Conservation (phyloP, 495 filamentous ascomycete species). For the Hypoxylon fragiforme region DNA sequence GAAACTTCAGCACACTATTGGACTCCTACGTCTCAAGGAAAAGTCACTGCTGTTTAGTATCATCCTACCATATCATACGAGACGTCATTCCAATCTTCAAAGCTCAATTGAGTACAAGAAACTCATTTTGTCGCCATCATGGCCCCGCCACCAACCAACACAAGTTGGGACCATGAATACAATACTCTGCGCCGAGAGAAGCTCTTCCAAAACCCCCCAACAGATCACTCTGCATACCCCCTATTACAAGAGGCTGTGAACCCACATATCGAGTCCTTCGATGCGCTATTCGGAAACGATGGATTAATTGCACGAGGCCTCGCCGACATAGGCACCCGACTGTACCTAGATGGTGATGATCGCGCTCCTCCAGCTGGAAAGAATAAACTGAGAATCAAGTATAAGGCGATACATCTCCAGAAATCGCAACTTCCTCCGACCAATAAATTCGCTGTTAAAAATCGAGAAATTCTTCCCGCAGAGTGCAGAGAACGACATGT, state of each 20-base stretch:
- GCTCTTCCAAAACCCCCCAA: constrained; percentile 85
- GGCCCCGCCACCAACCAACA: constrained; percentile 56
- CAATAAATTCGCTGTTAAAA: constrained; percentile 76
- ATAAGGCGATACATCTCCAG: constrained; percentile 76
- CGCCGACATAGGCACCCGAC: constrained; percentile 86
- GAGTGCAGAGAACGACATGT: constrained; percentile 94
- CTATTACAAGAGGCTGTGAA: constrained; percentile 77
- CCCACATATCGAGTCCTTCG: constrained; percentile 94
- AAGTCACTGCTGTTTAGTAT: not conserved
- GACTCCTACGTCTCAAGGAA: not conserved
- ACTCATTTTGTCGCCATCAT: constrained; percentile 50
- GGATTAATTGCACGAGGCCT: constrained; percentile 74
- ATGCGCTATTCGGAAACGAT: constrained; percentile 75
- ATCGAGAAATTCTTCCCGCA: constrained; percentile 83
- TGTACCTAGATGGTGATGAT: constrained; percentile 77
- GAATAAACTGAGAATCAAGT: constrained; percentile 73
- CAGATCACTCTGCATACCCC: constrained; percentile 85
- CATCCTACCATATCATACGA: not conserved
- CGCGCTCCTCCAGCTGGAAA: constrained; percentile 56
- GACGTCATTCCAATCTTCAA: not conserved
- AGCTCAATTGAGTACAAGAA: constrained; percentile 2
- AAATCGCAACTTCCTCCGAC: constrained; percentile 71
- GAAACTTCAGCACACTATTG: not conserved
- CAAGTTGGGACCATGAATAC: constrained; percentile 79
- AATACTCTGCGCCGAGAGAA: constrained; percentile 79